Conservation (phyloP, 1,284 basidiomycete species). For the Meira miltonrushii region DNA sequence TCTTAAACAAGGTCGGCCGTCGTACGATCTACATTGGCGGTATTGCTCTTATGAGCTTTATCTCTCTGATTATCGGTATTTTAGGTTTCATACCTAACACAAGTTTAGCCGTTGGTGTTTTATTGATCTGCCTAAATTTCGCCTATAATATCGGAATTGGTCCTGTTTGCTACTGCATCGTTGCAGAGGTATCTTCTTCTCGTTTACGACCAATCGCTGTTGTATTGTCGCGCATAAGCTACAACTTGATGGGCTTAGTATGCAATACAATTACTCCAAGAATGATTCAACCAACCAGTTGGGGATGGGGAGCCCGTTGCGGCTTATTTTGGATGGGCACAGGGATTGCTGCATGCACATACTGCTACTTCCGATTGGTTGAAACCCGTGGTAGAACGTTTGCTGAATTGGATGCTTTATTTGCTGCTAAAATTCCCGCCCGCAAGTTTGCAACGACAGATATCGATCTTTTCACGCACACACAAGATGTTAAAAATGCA, state of each 20-base stretch:
- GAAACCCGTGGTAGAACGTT: slow-evolving; percentile 32
- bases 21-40: slow-evolving; percentile 14
- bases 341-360: slow-evolving; percentile 19
- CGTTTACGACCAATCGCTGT: slow-evolving; percentile 46
- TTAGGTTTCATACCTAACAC: slow-evolving; percentile 11
- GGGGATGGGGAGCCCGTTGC: slow-evolving; percentile 22
- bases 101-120: slow-evolving; percentile 7
- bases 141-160: slow-evolving; percentile 44
- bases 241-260: slow-evolving; percentile 45
- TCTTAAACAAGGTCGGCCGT: slow-evolving; percentile 12
- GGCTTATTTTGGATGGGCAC: slow-evolving; percentile 31
- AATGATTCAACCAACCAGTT: slow-evolving; percentile 26
- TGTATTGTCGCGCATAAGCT: slow-evolving; percentile 45
- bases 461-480: background rate
- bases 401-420: slow-evolving; percentile 40
- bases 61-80: slow-evolving; percentile 13
- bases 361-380: slow-evolving; percentile 26
- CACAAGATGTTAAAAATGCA: no score
- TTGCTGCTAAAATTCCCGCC: slow-evolving; percentile 19
- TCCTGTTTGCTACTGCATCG: slow-evolving; percentile 38
- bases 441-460: slow-evolving; percentile 12
- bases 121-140: slow-evolving; percentile 23
- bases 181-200: slow-evolving; percentile 49
- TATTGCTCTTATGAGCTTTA: slow-evolving; percentile 2
- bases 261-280: slow-evolving; percentile 39